Conservation (phyloP, 768 basidiomycete species). For the Tulasnella sp. region DNA sequence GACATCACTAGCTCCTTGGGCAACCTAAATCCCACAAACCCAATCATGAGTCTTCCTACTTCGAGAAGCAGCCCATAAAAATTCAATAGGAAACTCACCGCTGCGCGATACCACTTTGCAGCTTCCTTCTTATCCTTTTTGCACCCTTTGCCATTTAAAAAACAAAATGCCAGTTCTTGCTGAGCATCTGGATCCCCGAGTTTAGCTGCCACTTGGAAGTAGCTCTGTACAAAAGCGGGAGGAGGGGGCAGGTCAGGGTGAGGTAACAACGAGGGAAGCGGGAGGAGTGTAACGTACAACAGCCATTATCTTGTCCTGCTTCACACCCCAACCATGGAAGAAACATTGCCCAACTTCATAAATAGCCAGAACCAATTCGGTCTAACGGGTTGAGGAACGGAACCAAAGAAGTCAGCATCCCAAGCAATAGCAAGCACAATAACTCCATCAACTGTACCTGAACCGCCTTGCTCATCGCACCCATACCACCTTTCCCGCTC, state of each 20-base stretch:
- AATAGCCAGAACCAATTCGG: slow-evolving; percentile 78
- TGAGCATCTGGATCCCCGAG: slow-evolving; percentile 85
- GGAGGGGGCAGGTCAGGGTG: neutral
- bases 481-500: neutral
- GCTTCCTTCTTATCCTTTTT: slow-evolving; percentile 83
- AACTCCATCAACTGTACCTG: neutral
- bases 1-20: slow-evolving; percentile 71
- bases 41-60: neutral
- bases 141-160: slow-evolving; percentile 79
- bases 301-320: slow-evolving; percentile 81
- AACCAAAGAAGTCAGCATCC: neutral
- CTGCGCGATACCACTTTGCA: slow-evolving; percentile 86
- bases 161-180: slow-evolving; percentile 74
- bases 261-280: neutral
- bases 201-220: slow-evolving; percentile 74
- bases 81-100: slow-evolving; percentile 40
- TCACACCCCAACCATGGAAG: slow-evolving; percentile 85
- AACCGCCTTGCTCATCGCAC: neutral
- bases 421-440: neutral
- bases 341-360: slow-evolving; percentile 92
- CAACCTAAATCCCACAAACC: slow-evolving; percentile 35
- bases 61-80: neutral
- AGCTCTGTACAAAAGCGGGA: slow-evolving; percentile 45
- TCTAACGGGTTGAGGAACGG: slow-evolving; percentile 34
- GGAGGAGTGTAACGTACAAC: slow-evolving; percentile 18